Evolutionary conservation across 2,329 filamentous ascomycete species (phyloP).

Genomic region (Diatrype stigma): DNA sequence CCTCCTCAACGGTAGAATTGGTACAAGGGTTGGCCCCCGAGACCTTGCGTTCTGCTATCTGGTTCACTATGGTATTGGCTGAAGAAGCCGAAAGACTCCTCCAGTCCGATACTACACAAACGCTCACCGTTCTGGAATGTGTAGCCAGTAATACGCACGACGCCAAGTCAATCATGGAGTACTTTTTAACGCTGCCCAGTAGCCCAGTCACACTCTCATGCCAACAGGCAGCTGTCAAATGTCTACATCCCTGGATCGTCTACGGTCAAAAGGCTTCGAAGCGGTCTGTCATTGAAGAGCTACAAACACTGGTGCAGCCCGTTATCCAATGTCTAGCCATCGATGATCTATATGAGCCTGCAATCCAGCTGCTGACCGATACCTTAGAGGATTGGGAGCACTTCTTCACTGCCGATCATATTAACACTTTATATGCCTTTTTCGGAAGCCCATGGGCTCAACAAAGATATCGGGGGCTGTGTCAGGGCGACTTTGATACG

Average conservation of each 20-base stretch:
- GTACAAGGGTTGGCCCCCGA: slow-evolving; percentile 42
- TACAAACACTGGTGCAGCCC: slow-evolving; percentile 56
- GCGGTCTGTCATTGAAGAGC: slow-evolving; percentile 51
- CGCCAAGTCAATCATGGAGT: slow-evolving; percentile 43
- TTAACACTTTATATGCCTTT: slow-evolving; percentile 52
- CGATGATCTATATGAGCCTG: slow-evolving; percentile 53
- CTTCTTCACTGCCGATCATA: slow-evolving; percentile 58
- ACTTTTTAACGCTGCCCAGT: slow-evolving; percentile 28
- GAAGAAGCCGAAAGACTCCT: slow-evolving; percentile 55
- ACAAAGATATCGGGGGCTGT: slow-evolving; percentile 49
- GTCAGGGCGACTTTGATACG: slow-evolving; percentile 59
- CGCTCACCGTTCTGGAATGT: slow-evolving; percentile 44
- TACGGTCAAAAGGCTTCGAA: slow-evolving; percentile 64
- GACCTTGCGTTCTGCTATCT: slow-evolving; percentile 55
- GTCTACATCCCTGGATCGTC: slow-evolving; percentile 67
- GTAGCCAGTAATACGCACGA: slow-evolving; percentile 49
- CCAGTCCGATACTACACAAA: slow-evolving; percentile 58
- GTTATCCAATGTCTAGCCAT: slow-evolving; percentile 58
- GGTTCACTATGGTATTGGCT: slow-evolving; percentile 60
- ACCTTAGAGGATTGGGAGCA: slow-evolving; percentile 60
- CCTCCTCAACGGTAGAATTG: slow-evolving; percentile 46
- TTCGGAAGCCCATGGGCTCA: slow-evolving; percentile 59
- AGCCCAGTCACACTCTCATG: slow-evolving; percentile 25
- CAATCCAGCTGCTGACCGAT: slow-evolving; percentile 63
- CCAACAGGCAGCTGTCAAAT: slow-evolving; percentile 54